Conservation (phyloP, 306 rosid genomes). For the Corylus americana region DNA sequence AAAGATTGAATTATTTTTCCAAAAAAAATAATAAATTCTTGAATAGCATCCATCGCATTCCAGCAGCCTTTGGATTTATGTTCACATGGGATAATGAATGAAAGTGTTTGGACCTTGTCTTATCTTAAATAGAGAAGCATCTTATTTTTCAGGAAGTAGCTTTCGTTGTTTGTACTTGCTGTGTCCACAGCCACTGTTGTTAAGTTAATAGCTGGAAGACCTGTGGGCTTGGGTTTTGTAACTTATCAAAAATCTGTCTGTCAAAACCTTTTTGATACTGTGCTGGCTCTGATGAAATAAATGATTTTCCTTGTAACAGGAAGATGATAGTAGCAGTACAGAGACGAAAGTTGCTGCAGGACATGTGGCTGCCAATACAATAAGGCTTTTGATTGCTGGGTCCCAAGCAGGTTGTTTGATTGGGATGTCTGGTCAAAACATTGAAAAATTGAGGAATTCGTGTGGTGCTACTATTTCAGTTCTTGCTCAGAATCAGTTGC, state of each 20-base stretch:
- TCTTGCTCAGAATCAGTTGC: conserved; percentile 84
- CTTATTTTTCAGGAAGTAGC: neutral
- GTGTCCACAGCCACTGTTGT: neutral
- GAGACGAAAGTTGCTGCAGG: conserved; percentile 76
- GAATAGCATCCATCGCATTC: neutral
- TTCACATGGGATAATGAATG: neutral
- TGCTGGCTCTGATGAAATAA: conserved; percentile 13
- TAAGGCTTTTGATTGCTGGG: conserved; percentile 94
- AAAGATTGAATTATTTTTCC: no score
- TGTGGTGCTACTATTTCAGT: conserved; percentile 80
- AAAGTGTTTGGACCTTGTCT: neutral
- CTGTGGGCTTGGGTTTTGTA: neutral
- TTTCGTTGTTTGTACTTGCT: neutral
- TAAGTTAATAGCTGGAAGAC: neutral
- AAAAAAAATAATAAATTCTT: no score
- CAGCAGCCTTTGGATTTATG: neutral
- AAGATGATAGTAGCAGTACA: conserved; percentile 59
- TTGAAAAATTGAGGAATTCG: conserved; percentile 80
- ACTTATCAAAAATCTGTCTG: neutral
- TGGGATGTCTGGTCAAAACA: conserved; percentile 93
- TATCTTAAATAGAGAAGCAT: neutral
- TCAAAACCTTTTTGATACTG: neutral
- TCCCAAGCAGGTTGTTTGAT: conserved; percentile 92
- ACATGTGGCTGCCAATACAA: conserved; percentile 91
- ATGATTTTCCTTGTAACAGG: conserved; percentile 48